Percentiles rank a stretch among this genome's conserved stretches.
Conservation (phyloP, 78 protist species). For the Capsaspora owczarzaki region DNA sequence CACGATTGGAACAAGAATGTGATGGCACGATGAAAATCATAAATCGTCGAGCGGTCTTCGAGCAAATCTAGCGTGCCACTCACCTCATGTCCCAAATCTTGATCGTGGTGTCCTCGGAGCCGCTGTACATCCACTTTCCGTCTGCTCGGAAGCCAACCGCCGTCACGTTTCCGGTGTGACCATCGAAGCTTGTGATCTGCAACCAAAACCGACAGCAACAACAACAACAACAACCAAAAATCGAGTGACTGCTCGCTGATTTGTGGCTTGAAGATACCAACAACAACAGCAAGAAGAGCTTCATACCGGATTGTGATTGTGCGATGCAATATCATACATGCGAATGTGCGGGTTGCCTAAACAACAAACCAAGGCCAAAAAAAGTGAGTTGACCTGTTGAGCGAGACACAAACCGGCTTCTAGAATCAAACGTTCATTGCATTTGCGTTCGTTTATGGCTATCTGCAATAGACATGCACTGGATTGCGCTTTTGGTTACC, state of each 20-base stretch:
- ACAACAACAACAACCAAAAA: no score
- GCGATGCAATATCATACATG: slow-evolving; percentile 59
- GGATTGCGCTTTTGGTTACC: no score
- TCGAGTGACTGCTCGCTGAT: not conserved
- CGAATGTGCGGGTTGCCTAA: slow-evolving; percentile 62
- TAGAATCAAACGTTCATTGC: no score
- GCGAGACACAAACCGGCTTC: no score
- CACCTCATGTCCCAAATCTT: slow-evolving; percentile 90
- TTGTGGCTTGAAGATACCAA: not conserved
- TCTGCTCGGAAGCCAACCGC: slow-evolving; percentile 67
- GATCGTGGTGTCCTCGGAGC: slow-evolving; percentile 86
- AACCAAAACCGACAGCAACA: slow-evolving; percentile 26
- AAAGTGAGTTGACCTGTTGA: not conserved
- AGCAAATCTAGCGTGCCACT: not conserved
- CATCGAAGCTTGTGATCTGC: slow-evolving; percentile 54
- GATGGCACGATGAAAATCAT: not conserved
- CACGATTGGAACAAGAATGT: not conserved
- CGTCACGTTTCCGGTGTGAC: slow-evolving; percentile 84
- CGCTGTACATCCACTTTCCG: slow-evolving; percentile 83
- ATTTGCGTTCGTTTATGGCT: no score
- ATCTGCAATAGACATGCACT: no score
- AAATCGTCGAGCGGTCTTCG: not conserved
- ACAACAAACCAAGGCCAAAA: not conserved
- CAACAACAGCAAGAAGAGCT: not conserved
- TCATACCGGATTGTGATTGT: slow-evolving; percentile 39